These are phyloP conservation scores for Discostella pseudostelligera DNA, from an alignment of 108 stramenopile species.

Conservation along the genomic window DNA sequence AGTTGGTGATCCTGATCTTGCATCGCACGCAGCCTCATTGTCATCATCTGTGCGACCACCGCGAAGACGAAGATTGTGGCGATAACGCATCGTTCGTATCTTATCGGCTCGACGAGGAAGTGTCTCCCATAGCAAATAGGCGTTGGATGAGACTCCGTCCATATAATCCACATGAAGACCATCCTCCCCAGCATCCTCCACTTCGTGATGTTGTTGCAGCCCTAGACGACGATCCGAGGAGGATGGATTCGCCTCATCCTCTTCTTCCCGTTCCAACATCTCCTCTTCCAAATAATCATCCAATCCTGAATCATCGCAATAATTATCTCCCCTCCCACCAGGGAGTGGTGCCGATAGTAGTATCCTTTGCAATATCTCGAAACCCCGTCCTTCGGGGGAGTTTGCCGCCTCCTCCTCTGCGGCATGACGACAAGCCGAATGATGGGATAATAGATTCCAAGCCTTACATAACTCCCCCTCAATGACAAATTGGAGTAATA, in stretches of 20 bases:
- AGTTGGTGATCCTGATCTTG: conserved; percentile 15
- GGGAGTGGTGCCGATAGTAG: conserved; percentile 74
- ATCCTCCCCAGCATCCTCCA: conserved; percentile 2
- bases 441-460: conserved; percentile 65
- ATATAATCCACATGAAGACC: conserved; percentile 19
- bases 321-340: conserved; percentile 60
- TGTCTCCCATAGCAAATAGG: conserved; percentile 72
- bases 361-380: conserved; percentile 51
- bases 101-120: conserved; percentile 22
- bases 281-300: conserved; percentile 35
- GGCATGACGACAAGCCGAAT: conserved; percentile 59
- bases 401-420: conserved; percentile 26
- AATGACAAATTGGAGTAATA: conserved; percentile 46
- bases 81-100: conserved; percentile 22
- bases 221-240: neutral
- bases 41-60: conserved; percentile 1
- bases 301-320: conserved; percentile 48
- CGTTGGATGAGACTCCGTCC: conserved; percentile 40
- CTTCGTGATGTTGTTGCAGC: neutral
- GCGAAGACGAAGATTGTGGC: conserved; percentile 11
- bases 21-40: neutral
- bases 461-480: conserved; percentile 64
- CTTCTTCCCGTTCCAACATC: conserved; percentile 9
- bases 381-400: conserved; percentile 59
- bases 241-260: conserved; percentile 5